These are phyloP conservation scores for Suillus spraguei DNA, from an alignment of 768 basidiomycete genomes.

Conservation along the genomic window DNA sequence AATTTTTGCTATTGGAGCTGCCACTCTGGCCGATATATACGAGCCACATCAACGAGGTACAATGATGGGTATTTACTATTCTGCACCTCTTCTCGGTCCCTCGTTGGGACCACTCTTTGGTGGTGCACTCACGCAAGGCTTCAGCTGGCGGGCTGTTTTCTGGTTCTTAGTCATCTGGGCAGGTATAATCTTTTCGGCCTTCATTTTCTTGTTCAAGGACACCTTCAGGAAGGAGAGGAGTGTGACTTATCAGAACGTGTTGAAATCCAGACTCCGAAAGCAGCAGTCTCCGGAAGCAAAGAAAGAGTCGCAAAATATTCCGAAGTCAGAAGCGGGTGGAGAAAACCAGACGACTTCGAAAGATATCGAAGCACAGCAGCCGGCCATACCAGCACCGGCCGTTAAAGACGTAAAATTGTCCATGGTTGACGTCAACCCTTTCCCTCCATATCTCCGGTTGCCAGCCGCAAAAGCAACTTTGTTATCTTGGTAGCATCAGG, in stretches of 20 bases:
- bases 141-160: conserved; percentile 83
- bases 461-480: conserved; percentile 68
- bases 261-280: conserved; percentile 45
- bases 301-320: conserved; percentile 17
- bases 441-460: conserved; percentile 61
- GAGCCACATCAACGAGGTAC: conserved; percentile 76
- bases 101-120: conserved; percentile 71
- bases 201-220: conserved; percentile 73
- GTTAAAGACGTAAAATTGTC: conserved; percentile 50
- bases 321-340: conserved; percentile 7
- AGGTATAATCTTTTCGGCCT: conserved; percentile 52
- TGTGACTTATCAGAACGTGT: conserved; percentile 70
- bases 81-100: conserved; percentile 74
- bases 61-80: conserved; percentile 84
- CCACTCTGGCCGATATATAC: conserved; percentile 79
- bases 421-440: conserved; percentile 70
- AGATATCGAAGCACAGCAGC: conserved; percentile 26
- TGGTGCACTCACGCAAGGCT: conserved; percentile 63
- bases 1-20: conserved; percentile 72
- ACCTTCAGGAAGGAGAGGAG: conserved; percentile 85
- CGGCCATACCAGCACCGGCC: conserved; percentile 16
- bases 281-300: conserved; percentile 19
- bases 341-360: conserved; percentile 12
- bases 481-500: conserved; percentile 48
- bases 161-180: conserved; percentile 76